Evolutionary conservation across 2,329 filamentous ascomycete species (phyloP).

Genomic region (Pseudocercospora fuligena): DNA sequence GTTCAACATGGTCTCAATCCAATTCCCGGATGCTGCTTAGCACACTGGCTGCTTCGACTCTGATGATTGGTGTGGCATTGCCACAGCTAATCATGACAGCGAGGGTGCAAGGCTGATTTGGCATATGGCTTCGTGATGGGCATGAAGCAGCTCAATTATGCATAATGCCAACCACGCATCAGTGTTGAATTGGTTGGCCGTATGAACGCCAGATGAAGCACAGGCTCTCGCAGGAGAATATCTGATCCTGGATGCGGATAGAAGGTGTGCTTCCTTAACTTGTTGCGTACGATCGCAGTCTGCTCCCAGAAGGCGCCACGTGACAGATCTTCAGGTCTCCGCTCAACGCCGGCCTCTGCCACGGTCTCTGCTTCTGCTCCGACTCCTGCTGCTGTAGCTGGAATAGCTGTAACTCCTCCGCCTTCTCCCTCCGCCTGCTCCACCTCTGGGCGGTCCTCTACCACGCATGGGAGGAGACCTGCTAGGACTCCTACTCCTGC

Average conservation of each 20-base stretch:
- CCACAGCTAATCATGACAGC: neutral
- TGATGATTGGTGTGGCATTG: neutral
- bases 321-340: neutral
- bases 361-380: slow-evolving; percentile 34
- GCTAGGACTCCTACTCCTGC: slow-evolving; percentile 41
- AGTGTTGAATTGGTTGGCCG: neutral
- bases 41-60: neutral
- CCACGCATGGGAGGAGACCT: slow-evolving; percentile 28
- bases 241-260: neutral
- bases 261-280: neutral
- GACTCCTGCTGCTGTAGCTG: slow-evolving; percentile 30
- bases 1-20: neutral
- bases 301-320: neutral
- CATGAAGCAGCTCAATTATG: neutral
- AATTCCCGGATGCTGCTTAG: neutral
- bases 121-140: neutral
- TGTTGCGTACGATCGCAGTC: neutral
- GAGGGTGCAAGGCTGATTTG: neutral
- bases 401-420: slow-evolving; percentile 28
- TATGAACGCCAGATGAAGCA: neutral
- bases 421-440: slow-evolving; percentile 21
- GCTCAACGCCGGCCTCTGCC: slow-evolving; percentile 32
- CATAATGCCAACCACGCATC: neutral
- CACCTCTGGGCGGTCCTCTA: slow-evolving; percentile 26
- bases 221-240: neutral